A percentile compares a stretch with the other conserved stretches of the same genome.
phyloP scores from a whole-genome alignment of 371 early-diverging fungal genomes.

The Mortierella sp. region DNA sequence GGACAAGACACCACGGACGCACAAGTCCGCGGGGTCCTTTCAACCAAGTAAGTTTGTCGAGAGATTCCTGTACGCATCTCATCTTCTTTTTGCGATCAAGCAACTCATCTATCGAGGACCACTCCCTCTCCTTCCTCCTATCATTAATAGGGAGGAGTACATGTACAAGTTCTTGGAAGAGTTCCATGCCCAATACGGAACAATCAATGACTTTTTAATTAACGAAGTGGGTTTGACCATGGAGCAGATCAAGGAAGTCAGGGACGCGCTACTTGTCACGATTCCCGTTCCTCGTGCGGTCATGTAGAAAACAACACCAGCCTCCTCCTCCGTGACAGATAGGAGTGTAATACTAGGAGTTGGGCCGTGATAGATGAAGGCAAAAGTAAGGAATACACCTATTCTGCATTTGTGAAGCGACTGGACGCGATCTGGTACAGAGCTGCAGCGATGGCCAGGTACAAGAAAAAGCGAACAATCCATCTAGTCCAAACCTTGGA shows the following conservation, averaged over 20 bases:
- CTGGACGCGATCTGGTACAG: constrained; percentile 16
- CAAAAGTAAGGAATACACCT: too few relatives aligned
- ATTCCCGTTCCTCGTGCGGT: constrained; percentile 48
- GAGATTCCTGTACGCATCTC: too few relatives aligned
- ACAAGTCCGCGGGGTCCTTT: constrained; percentile 40
- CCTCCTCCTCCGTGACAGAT: too few relatives aligned
- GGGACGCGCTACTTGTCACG: constrained; percentile 41
- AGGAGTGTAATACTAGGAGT: too few relatives aligned
- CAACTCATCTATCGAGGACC: neutral
- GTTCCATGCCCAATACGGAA: constrained; percentile 49
- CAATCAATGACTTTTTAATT: constrained; percentile 40
- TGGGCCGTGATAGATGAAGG: too few relatives aligned
- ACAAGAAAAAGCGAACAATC: constrained; percentile 18
- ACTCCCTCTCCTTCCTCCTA: neutral
- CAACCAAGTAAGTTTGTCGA: constrained; percentile 36
- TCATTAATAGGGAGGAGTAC: constrained; percentile 30
- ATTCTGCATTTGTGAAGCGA: too few relatives aligned
- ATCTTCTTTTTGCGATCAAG: neutral
- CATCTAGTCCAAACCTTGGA: constrained; percentile 35
- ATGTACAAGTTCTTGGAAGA: constrained; percentile 42
- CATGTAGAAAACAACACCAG: constrained; percentile 12
- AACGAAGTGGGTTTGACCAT: constrained; percentile 46
- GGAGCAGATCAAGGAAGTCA: constrained; percentile 44
- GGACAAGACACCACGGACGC: constrained; percentile 32
- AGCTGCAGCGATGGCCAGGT: constrained; percentile 19